Conservation (phyloP, 768 basidiomycete genomes). For the Calocybe cyanea region DNA sequence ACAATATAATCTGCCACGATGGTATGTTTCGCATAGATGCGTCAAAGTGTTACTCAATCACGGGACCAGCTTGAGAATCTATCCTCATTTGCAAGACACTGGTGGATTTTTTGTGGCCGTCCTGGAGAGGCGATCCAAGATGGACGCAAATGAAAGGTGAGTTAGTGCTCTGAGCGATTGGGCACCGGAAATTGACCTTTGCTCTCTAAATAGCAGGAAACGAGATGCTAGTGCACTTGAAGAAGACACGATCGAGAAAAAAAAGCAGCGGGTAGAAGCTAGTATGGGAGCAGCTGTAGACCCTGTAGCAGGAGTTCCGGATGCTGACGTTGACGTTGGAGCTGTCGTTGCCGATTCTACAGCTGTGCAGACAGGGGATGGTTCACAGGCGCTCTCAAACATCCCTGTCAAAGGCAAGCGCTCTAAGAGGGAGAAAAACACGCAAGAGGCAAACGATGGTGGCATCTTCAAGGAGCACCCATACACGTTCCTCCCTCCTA, state of each 20-base stretch:
- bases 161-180: background rate
- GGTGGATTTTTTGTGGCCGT: constrained; percentile 99
- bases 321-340: constrained; percentile 12
- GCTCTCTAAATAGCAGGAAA: constrained; percentile 37
- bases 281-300: constrained; percentile 14
- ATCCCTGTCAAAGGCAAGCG: constrained; percentile 4
- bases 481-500: constrained; percentile 72
- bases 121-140: constrained; percentile 46
- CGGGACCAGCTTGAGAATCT: constrained; percentile 69
- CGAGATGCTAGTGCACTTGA: constrained; percentile 40
- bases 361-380: background rate
- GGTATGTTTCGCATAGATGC: constrained; percentile 41
- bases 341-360: background rate
- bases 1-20: constrained; percentile 61
- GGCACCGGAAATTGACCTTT: background rate
- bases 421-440: constrained; percentile 17
- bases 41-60: background rate
- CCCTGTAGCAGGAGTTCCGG: constrained; percentile 14
- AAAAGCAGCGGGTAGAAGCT: constrained; percentile 44
- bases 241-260: constrained; percentile 36
- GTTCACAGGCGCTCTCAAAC: background rate
- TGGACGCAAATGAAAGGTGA: constrained; percentile 15
- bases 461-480: constrained; percentile 84
- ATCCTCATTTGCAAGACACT: constrained; percentile 94
- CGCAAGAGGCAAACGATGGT: constrained; percentile 19